These are phyloP conservation scores for Chlorella vulgaris DNA, from an alignment of 139 green algal species.

Conservation along the genomic window DNA sequence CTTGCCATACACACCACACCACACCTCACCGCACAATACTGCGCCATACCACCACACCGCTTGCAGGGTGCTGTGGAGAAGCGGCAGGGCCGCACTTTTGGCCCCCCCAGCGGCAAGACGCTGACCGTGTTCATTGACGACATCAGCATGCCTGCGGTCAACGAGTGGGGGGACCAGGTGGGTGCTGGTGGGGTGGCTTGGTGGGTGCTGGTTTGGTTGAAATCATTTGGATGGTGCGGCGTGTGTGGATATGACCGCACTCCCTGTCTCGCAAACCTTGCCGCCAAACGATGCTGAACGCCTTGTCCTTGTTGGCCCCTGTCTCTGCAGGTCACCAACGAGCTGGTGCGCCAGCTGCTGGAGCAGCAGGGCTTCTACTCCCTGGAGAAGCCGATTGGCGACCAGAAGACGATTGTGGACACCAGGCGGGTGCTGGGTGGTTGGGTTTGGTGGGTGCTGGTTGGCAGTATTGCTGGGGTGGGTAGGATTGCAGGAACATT, in stretches of 20 bases:
- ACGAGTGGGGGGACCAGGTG: conserved; percentile 95
- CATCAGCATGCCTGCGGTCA: conserved; percentile 91
- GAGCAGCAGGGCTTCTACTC: conserved; percentile 94
- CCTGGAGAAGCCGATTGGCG: conserved; percentile 94
- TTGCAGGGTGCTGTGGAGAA: conserved; percentile 90
- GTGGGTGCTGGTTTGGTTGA: background rate
- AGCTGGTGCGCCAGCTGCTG: conserved; percentile 94
- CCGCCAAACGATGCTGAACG: background rate
- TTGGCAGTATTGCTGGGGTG: too few relatives aligned
- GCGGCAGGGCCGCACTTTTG: conserved; percentile 92
- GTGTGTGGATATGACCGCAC: too few relatives aligned
- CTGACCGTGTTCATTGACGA: conserved; percentile 95
- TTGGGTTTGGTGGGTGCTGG: background rate
- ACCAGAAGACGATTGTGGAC: conserved; percentile 94
- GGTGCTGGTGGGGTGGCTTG: background rate
- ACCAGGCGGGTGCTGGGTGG: conserved; percentile 30
- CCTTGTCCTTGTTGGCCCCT: background rate
- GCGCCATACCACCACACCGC: background rate
- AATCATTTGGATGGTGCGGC: too few relatives aligned
- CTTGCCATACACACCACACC: too few relatives aligned
- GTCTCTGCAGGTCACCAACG: conserved; percentile 84
- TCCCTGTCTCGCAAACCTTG: background rate
- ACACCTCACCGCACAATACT: too few relatives aligned
- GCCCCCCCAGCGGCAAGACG: conserved; percentile 84
- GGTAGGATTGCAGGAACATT: too few relatives aligned